Evolutionary conservation across 139 green algal genomes (phyloP), one percentile per base, ranked within the genome.

Genomic region (Micromonas pusilla): DNA sequence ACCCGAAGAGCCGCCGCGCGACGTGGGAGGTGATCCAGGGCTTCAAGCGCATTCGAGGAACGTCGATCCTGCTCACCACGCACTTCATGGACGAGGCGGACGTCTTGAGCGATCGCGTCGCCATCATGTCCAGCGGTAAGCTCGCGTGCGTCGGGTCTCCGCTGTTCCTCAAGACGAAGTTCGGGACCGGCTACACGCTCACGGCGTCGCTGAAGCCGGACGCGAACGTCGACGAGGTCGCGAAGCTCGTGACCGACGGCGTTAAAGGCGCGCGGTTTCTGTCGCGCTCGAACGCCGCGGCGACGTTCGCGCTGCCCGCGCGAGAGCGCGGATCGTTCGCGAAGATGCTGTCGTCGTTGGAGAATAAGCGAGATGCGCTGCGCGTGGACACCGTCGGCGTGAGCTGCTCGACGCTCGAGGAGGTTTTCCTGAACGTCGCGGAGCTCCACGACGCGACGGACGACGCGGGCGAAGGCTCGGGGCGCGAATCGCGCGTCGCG

Each of bases 1-100:
- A 97, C 82, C 93, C 93, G 30, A 91, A 95, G 79, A 88, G 79
- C 23, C 86, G 94, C 9, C 85, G 93, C 25, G 88, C 93, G 67
- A 87, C 94, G 71, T 97, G 93, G 93, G 91, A 95, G 80, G 89
- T 95, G 72, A 93, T 97, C 28, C 87, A 87, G 9, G 45, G 45
- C 16, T 57, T 57, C 31, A 93, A 90, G 76, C 36, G 68, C 5
- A n/a, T n/a, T 28, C 25, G 23, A 34, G 30, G 34, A 13, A 53
- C 30, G 9, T 75, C 76, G 21, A 85, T 89, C 32, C 23, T 89
- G 38, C 81, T 89, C 3, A 89, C 85, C 32, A 89, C 85, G 0
- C 85, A 89, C 38, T 89, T 82, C 53, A 84, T 89, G 85, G 85
- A 89, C 30, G 85, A 89, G 57, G 85, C 85, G 3, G 85, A 89